These are phyloP conservation scores for Cytospora paraplurivora DNA, from an alignment of 2,329 filamentous ascomycete genomes.

Conservation along the genomic window DNA sequence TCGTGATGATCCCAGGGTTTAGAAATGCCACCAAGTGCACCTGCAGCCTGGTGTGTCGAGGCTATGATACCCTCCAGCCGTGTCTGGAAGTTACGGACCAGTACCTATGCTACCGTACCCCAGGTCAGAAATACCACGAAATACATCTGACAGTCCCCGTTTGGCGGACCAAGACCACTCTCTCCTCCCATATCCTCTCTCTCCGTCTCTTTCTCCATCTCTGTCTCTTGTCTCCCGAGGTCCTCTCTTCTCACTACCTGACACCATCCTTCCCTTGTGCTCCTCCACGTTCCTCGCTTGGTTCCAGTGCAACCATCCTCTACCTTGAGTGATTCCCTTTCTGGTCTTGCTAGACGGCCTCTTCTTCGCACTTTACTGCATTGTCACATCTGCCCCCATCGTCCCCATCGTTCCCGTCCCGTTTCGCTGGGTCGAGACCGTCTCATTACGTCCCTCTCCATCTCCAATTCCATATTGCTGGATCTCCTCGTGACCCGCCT, in stretches of 20 bases:
- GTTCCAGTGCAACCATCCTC: constrained; percentile 5
- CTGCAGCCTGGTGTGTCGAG: constrained; percentile 6
- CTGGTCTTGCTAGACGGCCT: constrained; percentile 7
- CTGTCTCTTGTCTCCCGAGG: background rate
- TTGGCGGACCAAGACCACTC: background rate
- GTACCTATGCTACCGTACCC: background rate
- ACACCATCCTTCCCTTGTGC: background rate
- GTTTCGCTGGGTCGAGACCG: constrained; percentile 12
- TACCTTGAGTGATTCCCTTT: background rate
- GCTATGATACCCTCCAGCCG: constrained; percentile 2
- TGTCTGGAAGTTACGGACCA: background rate
- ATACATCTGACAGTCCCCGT: background rate
- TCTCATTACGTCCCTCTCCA: constrained; percentile 9
- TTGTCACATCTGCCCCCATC: background rate
- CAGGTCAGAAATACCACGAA: background rate
- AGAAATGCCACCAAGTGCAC: constrained; percentile 3
- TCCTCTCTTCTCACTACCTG: background rate
- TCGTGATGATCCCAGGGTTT: constrained; percentile 11
- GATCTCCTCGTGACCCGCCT: constrained; percentile 14
- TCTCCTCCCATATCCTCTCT: background rate
- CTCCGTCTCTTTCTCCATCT: background rate
- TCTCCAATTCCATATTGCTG: constrained; percentile 9
- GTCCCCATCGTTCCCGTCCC: background rate
- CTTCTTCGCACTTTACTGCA: background rate
- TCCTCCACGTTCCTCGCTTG: background rate